Evolutionary conservation across 2,329 filamentous ascomycete species (phyloP).

Genomic region (Thyridium curvatum): DNA sequence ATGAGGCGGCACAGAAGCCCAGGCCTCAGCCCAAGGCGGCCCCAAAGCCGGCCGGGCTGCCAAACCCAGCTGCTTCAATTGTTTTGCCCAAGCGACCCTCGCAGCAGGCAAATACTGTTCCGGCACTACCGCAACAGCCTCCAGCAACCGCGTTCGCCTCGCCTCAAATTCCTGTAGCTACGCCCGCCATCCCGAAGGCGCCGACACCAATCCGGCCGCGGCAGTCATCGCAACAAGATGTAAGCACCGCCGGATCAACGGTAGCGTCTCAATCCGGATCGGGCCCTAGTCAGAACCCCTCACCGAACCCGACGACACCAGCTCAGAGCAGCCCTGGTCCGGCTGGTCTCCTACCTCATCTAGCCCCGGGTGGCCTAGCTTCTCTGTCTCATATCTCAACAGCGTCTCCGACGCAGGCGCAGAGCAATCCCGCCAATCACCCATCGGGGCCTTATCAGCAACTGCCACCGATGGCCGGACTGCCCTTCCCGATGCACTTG

Average conservation of each 20-base stretch:
- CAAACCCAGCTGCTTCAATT: constrained; percentile 20
- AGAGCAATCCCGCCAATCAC: too few relatives aligned
- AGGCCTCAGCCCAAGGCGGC: constrained; percentile 38
- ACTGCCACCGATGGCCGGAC: constrained; percentile 13
- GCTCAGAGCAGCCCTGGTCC: constrained; percentile 60
- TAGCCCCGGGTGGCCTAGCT: too few relatives aligned
- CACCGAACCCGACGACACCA: constrained; percentile 56
- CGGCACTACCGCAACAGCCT: constrained; percentile 54
- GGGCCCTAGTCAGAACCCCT: constrained; percentile 48
- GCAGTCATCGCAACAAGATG: constrained; percentile 73
- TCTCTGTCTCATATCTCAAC: too few relatives aligned
- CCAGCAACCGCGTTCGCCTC: constrained; percentile 56
- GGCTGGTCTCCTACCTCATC: constrained; percentile 37
- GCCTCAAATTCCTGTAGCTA: constrained; percentile 72
- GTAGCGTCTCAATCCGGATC: constrained; percentile 55
- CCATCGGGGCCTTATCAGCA: too few relatives aligned
- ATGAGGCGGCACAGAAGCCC: constrained; percentile 31
- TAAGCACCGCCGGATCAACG: constrained; percentile 62
- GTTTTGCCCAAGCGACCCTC: constrained; percentile 33
- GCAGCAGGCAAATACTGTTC: constrained; percentile 35
- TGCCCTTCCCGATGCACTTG: constrained; percentile 36
- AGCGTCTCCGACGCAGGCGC: too few relatives aligned
- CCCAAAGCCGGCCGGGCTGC: constrained; percentile 29
- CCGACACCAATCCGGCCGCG: constrained; percentile 73
- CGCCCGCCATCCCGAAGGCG: constrained; percentile 75